Percentiles rank a stretch among this genome's conserved stretches.
Evolutionary conservation across 306 rosid genomes (phyloP).

Genomic region (Casuarina glauca): DNA sequence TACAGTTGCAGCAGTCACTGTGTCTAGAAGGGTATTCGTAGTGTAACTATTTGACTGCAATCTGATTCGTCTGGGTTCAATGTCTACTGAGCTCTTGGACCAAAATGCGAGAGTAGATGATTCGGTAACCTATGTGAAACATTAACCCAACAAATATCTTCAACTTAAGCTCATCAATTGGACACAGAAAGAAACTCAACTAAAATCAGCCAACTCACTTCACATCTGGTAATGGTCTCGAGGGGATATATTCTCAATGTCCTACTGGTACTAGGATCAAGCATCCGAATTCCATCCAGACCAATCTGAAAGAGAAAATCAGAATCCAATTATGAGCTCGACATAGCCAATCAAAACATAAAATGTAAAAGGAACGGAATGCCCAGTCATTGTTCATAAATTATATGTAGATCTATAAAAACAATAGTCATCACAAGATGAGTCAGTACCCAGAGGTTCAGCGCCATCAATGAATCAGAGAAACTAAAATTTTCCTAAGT

Average conservation of each 20-base stretch:
- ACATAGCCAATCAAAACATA: constrained; percentile 3
- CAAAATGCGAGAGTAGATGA: constrained; percentile 90
- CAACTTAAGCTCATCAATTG: constrained; percentile 12
- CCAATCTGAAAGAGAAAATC: constrained; percentile 64
- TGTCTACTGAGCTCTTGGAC: constrained; percentile 91
- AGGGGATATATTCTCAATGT: constrained; percentile 91
- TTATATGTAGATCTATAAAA: not conserved
- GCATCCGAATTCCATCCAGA: constrained; percentile 95
- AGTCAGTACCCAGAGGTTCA: not conserved
- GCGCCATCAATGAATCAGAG: not conserved
- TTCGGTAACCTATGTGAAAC: constrained; percentile 53
- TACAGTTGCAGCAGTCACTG: constrained; percentile 90
- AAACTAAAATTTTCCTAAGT: not conserved
- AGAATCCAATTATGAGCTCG: constrained; percentile 16
- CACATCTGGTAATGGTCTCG: constrained; percentile 90
- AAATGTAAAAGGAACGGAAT: not conserved
- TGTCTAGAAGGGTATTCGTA: constrained; percentile 86
- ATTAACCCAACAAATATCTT: not conserved
- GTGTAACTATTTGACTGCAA: constrained; percentile 95
- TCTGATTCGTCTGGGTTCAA: constrained; percentile 90
- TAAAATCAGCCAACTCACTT: constrained; percentile 53
- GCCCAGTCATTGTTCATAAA: not conserved
- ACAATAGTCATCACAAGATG: not conserved
- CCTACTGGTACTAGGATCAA: constrained; percentile 80
- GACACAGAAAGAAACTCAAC: constrained; percentile 3